These are phyloP conservation scores for Tolypocladium tropicale DNA, from an alignment of 2,329 filamentous ascomycete species.

Conservation along the genomic window DNA sequence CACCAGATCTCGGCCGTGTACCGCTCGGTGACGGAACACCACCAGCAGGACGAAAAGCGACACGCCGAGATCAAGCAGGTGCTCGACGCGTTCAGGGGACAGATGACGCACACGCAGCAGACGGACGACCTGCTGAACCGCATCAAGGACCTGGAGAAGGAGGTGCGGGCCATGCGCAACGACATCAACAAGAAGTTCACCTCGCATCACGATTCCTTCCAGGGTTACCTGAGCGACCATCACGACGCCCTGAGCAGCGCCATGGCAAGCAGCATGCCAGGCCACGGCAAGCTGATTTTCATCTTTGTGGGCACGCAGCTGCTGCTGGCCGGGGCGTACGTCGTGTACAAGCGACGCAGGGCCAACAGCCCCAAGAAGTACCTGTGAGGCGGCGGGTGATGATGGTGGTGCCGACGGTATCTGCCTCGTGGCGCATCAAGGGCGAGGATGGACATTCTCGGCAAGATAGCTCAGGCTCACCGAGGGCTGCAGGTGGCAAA, in stretches of 20 bases:
- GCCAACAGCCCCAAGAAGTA: conserved; percentile 83
- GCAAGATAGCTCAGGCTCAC: background rate
- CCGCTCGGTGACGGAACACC: conserved; percentile 41
- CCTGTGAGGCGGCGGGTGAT: conserved; percentile 48
- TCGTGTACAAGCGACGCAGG: conserved; percentile 71
- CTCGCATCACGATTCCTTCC: conserved; percentile 41
- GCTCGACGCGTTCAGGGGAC: conserved; percentile 34
- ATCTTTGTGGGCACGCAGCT: conserved; percentile 67
- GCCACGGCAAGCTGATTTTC: conserved; percentile 49
- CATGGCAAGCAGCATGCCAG: conserved; percentile 35
- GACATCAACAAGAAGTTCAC: conserved; percentile 39
- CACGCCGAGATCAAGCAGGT: conserved; percentile 42
- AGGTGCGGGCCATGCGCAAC: conserved; percentile 46
- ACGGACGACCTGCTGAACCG: conserved; percentile 33
- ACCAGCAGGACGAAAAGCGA: conserved; percentile 42
- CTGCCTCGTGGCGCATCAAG: background rate
- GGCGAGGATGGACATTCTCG: background rate
- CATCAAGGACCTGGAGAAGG: conserved; percentile 44
- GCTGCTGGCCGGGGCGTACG: conserved; percentile 56
- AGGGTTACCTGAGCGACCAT: conserved; percentile 40
- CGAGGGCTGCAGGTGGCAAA: background rate
- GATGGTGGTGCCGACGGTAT: conserved; percentile 23
- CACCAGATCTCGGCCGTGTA: conserved; percentile 58
- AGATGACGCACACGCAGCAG: conserved; percentile 35
- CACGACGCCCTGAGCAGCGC: conserved; percentile 37